Base-by-base conservation (phyloP, 2,329 filamentous ascomycete species). In the Microsporum ferrugineum region DNA sequence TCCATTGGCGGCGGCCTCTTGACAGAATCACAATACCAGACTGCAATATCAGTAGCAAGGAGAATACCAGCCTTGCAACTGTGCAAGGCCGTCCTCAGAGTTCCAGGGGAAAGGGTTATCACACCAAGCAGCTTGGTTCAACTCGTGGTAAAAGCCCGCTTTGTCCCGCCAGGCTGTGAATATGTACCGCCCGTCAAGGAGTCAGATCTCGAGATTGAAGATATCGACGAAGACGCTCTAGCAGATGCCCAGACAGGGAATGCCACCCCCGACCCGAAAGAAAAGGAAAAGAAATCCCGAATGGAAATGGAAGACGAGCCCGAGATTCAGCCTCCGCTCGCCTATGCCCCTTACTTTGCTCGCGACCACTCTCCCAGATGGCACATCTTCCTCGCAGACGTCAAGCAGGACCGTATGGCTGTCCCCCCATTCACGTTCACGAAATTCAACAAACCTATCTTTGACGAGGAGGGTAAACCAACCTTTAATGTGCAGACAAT, bases 81-180 rank as follows among this genome's bases (percentile, higher is more conserved):
- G 8, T 89, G 90, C 70, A 95, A 91, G 77, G 89, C 91, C 5
- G 99, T 96, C 77, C 99, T 99, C 84, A 99, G 99, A 80, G 95
- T 99, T 53, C 87, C 90, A 59, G 94, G 94, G 71, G 95, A 99
- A 77, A 89, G 88, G 66, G 88, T 87, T 73, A 89, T 99, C 70
- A 95, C 92, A 36, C 91, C 94, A 5, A 89, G 88, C 62, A 95
- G 91, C 61, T 82, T 99, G 41, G 92, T 97, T 27, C 92, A 91
- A 64, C 86, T 99, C 34, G 90, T 99, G 58, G 85, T 99, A 72
- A 99, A 99, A 79, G 91, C 88, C 36, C 90, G 94, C 61, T 88
- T 97, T 71, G 86, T 97, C 56, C 94, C 94, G 4, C 91, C 94
- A 2, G 92, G 91, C 53, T 87, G 84, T 65, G 82, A 83, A 29